Conservation (phyloP, 75 land plant species). For the Ceratopteris richardii region DNA sequence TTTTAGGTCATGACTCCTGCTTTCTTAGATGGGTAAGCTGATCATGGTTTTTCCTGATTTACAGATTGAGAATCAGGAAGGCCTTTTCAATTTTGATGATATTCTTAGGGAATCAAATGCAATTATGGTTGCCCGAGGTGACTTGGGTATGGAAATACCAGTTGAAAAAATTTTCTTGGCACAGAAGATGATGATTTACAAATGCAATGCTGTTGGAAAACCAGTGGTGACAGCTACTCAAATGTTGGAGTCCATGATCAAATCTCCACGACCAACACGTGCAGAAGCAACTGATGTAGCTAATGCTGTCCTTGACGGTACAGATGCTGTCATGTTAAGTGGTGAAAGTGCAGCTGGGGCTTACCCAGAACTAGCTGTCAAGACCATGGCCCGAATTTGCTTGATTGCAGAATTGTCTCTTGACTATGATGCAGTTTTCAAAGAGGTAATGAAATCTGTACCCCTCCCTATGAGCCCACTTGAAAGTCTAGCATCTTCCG, state of each 20-base stretch:
- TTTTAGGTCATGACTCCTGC: no score
- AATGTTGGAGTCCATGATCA: no score
- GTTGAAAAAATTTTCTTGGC: slow-evolving; percentile 88
- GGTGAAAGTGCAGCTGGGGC: slow-evolving; percentile 93
- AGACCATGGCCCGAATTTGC: slow-evolving; percentile 82
- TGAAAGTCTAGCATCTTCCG: slow-evolving; percentile 86
- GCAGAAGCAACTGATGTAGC: slow-evolving; percentile 97
- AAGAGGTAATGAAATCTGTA: slow-evolving; percentile 53
- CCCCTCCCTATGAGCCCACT: slow-evolving; percentile 88
- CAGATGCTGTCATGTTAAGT: no score
- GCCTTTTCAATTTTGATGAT: slow-evolving; percentile 82
- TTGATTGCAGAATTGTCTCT: slow-evolving; percentile 75
- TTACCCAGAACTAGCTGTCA: slow-evolving; percentile 78
- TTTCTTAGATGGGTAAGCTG: no score
- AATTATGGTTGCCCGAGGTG: no score
- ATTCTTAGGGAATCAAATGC: slow-evolving; percentile 72
- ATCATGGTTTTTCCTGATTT: no score
- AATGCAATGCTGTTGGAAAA: no score
- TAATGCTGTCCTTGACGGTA: no score
- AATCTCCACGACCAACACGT: slow-evolving; percentile 82
- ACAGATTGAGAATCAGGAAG: slow-evolving; percentile 92
- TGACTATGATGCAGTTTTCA: slow-evolving; percentile 69
- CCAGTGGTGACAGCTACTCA: no score
- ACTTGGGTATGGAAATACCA: slow-evolving; percentile 93
- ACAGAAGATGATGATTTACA: no score